Conservation (phyloP, 1,139 yeast genomes). For the Protomyces lactucae-debilis region DNA sequence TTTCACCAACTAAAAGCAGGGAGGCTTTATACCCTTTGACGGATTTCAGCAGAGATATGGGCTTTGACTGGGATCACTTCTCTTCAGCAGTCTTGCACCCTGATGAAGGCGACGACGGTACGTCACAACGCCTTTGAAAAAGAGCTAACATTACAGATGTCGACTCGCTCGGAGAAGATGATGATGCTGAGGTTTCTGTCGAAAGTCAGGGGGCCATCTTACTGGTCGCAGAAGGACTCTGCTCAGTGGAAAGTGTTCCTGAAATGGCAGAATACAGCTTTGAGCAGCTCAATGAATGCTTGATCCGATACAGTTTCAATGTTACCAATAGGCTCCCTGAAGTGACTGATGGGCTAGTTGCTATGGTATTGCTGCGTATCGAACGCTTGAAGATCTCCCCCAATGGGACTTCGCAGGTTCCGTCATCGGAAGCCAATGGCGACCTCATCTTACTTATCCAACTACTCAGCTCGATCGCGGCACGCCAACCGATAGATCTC, state of each 20-base stretch:
- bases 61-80: neutral
- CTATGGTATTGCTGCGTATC: neutral
- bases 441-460: neutral
- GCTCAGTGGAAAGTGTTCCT: neutral
- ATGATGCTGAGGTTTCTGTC: neutral
- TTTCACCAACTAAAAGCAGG: neutral
- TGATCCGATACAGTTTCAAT: neutral
- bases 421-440: no score
- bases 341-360: neutral
- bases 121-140: neutral
- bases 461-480: neutral
- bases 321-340: neutral
- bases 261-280: neutral
- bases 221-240: neutral
- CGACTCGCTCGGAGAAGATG: neutral
- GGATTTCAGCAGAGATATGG: neutral
- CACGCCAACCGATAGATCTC: neutral
- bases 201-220: neutral
- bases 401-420: no score
- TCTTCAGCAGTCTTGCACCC: neutral
- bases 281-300: neutral
- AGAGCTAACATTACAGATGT: neutral
- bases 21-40: neutral
- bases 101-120: neutral
- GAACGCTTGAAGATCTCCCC: neutral